Evolutionary conservation across 2,329 filamentous ascomycete genomes (phyloP).

Genomic region (Alternaria conjuncta): DNA sequence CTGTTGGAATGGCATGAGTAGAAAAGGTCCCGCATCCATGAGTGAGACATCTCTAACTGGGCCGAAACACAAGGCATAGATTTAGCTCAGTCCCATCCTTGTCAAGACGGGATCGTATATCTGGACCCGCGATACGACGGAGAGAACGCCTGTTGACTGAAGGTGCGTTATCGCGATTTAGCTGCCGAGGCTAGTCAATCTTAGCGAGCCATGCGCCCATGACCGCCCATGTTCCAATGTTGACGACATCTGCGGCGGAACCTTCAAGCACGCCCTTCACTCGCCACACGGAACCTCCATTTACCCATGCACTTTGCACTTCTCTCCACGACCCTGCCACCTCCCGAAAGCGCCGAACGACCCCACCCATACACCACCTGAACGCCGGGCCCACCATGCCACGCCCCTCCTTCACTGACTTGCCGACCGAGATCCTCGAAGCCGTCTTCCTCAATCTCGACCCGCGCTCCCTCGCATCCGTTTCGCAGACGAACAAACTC

Average conservation of each 20-base stretch:
- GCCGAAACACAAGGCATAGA: not conserved
- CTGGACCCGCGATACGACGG: not conserved
- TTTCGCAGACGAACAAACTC: conserved; percentile 67
- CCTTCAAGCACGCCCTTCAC: not conserved
- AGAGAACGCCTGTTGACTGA: not conserved
- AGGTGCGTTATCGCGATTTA: conserved; percentile 15
- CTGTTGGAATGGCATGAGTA: not conserved
- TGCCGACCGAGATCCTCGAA: conserved; percentile 87
- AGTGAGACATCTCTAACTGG: not conserved
- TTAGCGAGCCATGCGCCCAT: conserved; percentile 24
- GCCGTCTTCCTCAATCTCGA: conserved; percentile 72
- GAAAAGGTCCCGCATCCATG: not conserved
- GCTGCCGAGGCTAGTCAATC: conserved; percentile 19
- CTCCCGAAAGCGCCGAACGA: not conserved
- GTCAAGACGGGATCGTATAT: not conserved
- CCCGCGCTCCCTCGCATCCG: conserved; percentile 57
- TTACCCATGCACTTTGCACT: not conserved
- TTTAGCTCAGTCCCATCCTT: not conserved
- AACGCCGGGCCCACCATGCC: conserved; percentile 8
- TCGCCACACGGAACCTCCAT: not conserved
- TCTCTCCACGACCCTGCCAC: not conserved
- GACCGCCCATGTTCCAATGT: conserved; percentile 9
- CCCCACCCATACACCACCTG: not conserved
- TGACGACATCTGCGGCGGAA: conserved; percentile 22
- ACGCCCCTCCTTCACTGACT: conserved; percentile 35